Evolutionary conservation across 1,284 basidiomycete species (phyloP).

Genomic region (Microbotryomycetes sp.): DNA sequence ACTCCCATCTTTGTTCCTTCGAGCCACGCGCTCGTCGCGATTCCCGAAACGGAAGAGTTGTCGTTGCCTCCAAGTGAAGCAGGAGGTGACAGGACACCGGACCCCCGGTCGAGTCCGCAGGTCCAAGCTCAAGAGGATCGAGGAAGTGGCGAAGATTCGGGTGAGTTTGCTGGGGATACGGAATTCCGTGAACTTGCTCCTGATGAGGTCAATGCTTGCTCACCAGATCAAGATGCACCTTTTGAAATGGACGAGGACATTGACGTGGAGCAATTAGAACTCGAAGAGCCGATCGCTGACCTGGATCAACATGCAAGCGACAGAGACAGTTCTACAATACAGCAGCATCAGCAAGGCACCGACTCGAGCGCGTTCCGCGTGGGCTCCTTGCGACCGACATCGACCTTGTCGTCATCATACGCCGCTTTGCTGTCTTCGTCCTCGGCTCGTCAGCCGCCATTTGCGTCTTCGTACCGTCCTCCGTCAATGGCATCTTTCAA

Average conservation of each 20-base stretch:
- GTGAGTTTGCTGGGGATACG: neutral
- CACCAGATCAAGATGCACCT: slow-evolving; percentile 10
- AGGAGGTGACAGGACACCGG: neutral
- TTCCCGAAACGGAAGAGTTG: slow-evolving; percentile 28
- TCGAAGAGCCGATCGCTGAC: neutral
- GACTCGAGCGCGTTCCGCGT: neutral
- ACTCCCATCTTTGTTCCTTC: slow-evolving; percentile 9
- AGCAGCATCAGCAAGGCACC: slow-evolving; percentile 3
- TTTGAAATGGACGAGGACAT: slow-evolving; percentile 37
- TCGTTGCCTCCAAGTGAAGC: slow-evolving; percentile 4
- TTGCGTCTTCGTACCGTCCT: neutral
- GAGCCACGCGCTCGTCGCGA: slow-evolving; percentile 10
- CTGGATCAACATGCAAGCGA: neutral
- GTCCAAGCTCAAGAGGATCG: neutral
- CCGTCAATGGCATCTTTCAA: neutral
- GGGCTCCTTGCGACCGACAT: slow-evolving; percentile 11
- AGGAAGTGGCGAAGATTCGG: neutral
- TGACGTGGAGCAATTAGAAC: slow-evolving; percentile 2
- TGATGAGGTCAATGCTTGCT: too few species aligned
- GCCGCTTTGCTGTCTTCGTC: slow-evolving; percentile 16
- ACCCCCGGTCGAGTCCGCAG: neutral
- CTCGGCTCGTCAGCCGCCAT: neutral
- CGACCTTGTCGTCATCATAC: slow-evolving; percentile 24
- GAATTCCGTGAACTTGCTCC: neutral
- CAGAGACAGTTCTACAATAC: neutral